Percentiles rank a stretch among this genome's conserved stretches.
Evolutionary conservation across 2,329 filamentous ascomycete species (phyloP).

Genomic region (Phaeosphaeriaceae sp.): DNA sequence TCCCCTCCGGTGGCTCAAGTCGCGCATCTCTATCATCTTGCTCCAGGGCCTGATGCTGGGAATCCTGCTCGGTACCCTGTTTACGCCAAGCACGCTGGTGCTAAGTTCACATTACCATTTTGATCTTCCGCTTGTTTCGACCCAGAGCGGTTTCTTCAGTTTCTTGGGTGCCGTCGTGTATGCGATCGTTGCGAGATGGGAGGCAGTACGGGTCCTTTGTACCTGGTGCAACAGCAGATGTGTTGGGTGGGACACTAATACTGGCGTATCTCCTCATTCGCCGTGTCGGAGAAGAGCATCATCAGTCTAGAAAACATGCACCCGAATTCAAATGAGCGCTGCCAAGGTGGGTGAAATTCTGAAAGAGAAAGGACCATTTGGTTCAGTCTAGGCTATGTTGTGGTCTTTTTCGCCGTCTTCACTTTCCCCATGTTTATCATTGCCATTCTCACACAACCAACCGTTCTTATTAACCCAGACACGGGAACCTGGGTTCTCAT

Average conservation of each 20-base stretch:
- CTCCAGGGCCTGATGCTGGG: conserved; percentile 26
- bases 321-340: neutral
- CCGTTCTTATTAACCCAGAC: conserved; percentile 7
- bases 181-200: conserved; percentile 6
- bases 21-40: neutral
- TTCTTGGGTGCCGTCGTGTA: conserved; percentile 25
- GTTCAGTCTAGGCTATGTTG: conserved; percentile 9
- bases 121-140: conserved; percentile 41
- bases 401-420: conserved; percentile 16
- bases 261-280: conserved; percentile 12
- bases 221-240: neutral
- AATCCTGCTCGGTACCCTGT: conserved; percentile 19
- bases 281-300: neutral
- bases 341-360: neutral
- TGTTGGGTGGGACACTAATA: conserved; percentile 12
- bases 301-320: neutral
- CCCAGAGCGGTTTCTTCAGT: conserved; percentile 31
- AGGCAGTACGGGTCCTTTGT: conserved; percentile 5
- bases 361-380: conserved; percentile 4
- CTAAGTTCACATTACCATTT: conserved; percentile 30
- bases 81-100: conserved; percentile 13
- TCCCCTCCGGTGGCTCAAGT: neutral
- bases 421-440: conserved; percentile 16
- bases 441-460: conserved; percentile 11
- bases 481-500: conserved; percentile 4